Evolutionary conservation across 441 rosid species (phyloP).

Genomic region (Pelargonium citronellum): DNA sequence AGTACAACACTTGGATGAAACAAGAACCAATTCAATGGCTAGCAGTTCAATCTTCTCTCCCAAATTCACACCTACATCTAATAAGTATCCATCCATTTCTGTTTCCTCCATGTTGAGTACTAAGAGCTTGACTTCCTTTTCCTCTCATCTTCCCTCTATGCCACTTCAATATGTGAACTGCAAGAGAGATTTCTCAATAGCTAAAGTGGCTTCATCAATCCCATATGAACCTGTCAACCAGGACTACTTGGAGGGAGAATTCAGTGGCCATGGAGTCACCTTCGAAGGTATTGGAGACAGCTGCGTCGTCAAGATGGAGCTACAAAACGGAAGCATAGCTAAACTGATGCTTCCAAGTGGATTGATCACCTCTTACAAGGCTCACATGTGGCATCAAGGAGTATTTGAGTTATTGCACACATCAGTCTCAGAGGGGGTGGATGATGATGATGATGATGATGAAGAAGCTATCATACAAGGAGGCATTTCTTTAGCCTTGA

Average conservation of each 20-base stretch:
- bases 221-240: constrained; percentile 49
- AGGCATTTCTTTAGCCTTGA: constrained; percentile 56
- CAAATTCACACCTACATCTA: constrained; percentile 21
- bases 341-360: constrained; percentile 64
- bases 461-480: constrained; percentile 47
- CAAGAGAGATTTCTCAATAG: constrained; percentile 28
- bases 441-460: constrained; percentile 32
- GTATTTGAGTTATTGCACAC: constrained; percentile 73
- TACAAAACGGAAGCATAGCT: constrained; percentile 62
- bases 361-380: constrained; percentile 73
- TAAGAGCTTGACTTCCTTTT: constrained; percentile 12
- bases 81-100: neutral
- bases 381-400: constrained; percentile 73
- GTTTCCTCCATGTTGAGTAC: constrained; percentile 18
- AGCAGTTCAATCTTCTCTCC: constrained; percentile 30
- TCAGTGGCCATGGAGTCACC: constrained; percentile 72
- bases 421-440: constrained; percentile 51
- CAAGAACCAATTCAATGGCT: constrained; percentile 30
- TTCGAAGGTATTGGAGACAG: constrained; percentile 57
- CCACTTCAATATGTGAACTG: constrained; percentile 16
- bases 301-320: constrained; percentile 53
- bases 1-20: too few species aligned
- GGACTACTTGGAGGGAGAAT: constrained; percentile 60
- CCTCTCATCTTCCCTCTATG: constrained; percentile 20
- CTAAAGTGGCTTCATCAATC: constrained; percentile 37